Percentiles rank a stretch among this genome's conserved stretches.
These are phyloP conservation scores for Scenedesmus sp. DNA, from an alignment of 163 green algal species.

Conservation along the genomic window DNA sequence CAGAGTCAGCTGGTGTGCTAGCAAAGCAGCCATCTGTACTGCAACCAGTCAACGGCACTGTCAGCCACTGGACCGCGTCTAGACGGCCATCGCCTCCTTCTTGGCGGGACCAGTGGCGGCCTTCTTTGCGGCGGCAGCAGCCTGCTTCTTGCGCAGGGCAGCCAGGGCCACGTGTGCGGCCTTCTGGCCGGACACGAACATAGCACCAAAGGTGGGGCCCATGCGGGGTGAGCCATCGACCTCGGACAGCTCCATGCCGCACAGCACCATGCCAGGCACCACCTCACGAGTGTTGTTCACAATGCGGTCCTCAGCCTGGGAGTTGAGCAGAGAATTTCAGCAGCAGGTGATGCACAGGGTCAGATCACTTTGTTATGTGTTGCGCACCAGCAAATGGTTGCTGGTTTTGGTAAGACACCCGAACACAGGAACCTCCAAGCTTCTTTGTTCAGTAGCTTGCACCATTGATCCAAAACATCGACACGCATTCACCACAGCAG, in stretches of 20 bases:
- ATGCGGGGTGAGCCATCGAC: slow-evolving; percentile 93
- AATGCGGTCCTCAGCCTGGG: slow-evolving; percentile 88
- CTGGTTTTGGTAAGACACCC: too few species aligned
- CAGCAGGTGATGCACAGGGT: neutral
- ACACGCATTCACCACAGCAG: neutral
- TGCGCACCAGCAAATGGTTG: too few species aligned
- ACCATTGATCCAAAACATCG: neutral
- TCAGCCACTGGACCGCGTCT: neutral
- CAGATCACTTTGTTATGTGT: too few species aligned
- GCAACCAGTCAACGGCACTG: too few species aligned
- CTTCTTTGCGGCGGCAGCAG: slow-evolving; percentile 30
- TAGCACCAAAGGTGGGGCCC: slow-evolving; percentile 96
- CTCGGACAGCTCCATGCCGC: slow-evolving; percentile 94
- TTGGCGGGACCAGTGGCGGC: neutral
- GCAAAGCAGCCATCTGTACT: neutral
- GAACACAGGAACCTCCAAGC: too few species aligned
- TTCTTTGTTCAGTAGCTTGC: too few species aligned
- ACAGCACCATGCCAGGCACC: slow-evolving; percentile 96
- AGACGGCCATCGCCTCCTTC: slow-evolving; percentile 26
- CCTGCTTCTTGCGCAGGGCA: slow-evolving; percentile 70
- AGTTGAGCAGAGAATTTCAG: neutral
- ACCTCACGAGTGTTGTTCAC: slow-evolving; percentile 94
- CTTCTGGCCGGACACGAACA: slow-evolving; percentile 95
- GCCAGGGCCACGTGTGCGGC: slow-evolving; percentile 89
- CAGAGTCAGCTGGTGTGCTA: neutral